These are phyloP conservation scores for Keqinozyma sinolaborantium DNA, from an alignment of 1,139 yeast genomes.

Conservation along the genomic window DNA sequence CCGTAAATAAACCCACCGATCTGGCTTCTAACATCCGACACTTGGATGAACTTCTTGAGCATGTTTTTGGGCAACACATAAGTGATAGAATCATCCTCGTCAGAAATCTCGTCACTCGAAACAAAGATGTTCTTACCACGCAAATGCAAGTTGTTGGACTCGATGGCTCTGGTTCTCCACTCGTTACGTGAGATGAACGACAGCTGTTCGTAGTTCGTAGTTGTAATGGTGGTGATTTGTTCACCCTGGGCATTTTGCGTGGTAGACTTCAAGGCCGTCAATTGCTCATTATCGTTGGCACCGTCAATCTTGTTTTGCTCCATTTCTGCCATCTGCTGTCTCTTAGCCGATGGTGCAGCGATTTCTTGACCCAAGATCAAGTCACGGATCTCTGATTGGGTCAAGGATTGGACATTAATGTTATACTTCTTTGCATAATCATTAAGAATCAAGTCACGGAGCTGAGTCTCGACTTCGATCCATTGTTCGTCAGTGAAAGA, in stretches of 20 bases:
- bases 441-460: slow-evolving; percentile 80
- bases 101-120: slow-evolving; percentile 49
- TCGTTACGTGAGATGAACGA: slow-evolving; percentile 81
- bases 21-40: slow-evolving; percentile 79
- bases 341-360: slow-evolving; percentile 79
- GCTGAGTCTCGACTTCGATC: slow-evolving; percentile 82
- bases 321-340: slow-evolving; percentile 75
- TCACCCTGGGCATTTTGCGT: slow-evolving; percentile 95
- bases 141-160: slow-evolving; percentile 68
- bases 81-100: slow-evolving; percentile 51
- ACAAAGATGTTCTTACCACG: slow-evolving; percentile 78
- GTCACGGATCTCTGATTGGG: slow-evolving; percentile 92
- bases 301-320: slow-evolving; percentile 40
- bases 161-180: slow-evolving; percentile 88
- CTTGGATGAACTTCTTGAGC: slow-evolving; percentile 71
- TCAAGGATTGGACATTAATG: slow-evolving; percentile 80
- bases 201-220: slow-evolving; percentile 84
- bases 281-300: slow-evolving; percentile 30
- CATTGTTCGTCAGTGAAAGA: slow-evolving; percentile 83
- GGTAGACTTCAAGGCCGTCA: slow-evolving; percentile 79
- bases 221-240: slow-evolving; percentile 89
- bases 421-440: slow-evolving; percentile 86
- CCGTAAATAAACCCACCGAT: slow-evolving; percentile 85
- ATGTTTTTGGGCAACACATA: slow-evolving; percentile 82
- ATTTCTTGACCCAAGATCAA: slow-evolving; percentile 93